Percentiles rank a stretch among this genome's conserved stretches.
phyloP scores from a whole-genome alignment of 176 grass and related monocot genomes.

The Aegilops longissima region DNA sequence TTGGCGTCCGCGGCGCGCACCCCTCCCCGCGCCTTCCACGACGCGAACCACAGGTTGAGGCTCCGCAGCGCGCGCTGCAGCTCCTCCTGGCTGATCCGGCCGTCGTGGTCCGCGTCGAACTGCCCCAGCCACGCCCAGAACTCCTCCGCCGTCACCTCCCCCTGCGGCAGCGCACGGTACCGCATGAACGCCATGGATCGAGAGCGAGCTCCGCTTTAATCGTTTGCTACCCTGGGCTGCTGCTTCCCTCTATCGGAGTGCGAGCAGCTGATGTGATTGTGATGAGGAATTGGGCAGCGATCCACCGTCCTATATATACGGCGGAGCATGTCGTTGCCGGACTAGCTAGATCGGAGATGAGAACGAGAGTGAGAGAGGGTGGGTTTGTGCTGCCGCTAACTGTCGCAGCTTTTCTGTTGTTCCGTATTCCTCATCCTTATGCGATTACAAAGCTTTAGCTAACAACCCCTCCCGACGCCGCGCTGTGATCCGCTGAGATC shows the following conservation, averaged over 20 bases:
- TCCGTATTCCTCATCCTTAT: too few relatives aligned
- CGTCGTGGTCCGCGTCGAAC: slow-evolving; percentile 65
- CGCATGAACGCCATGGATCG: slow-evolving; percentile 53
- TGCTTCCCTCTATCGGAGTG: background rate
- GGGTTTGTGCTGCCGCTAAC: too few relatives aligned
- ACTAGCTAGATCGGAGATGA: too few relatives aligned
- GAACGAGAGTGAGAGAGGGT: too few relatives aligned
- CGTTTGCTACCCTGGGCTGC: background rate
- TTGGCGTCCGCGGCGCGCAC: slow-evolving; percentile 52
- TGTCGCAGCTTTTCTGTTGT: too few relatives aligned
- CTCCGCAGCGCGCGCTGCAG: slow-evolving; percentile 58
- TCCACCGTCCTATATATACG: background rate
- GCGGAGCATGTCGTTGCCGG: background rate
- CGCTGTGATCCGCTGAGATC: too few relatives aligned
- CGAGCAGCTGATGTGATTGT: background rate
- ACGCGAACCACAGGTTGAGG: slow-evolving; percentile 61
- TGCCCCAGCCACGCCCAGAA: slow-evolving; percentile 79
- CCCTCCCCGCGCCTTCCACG: slow-evolving; percentile 59
- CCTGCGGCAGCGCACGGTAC: slow-evolving; percentile 46
- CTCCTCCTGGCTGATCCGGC: slow-evolving; percentile 61
- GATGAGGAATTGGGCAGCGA: background rate
- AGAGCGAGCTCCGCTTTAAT: background rate
- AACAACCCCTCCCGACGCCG: too few relatives aligned
- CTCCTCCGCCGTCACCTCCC: slow-evolving; percentile 62
- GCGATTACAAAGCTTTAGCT: too few relatives aligned